Conservation (phyloP, 768 basidiomycete genomes). For the Galerina sulciceps region DNA sequence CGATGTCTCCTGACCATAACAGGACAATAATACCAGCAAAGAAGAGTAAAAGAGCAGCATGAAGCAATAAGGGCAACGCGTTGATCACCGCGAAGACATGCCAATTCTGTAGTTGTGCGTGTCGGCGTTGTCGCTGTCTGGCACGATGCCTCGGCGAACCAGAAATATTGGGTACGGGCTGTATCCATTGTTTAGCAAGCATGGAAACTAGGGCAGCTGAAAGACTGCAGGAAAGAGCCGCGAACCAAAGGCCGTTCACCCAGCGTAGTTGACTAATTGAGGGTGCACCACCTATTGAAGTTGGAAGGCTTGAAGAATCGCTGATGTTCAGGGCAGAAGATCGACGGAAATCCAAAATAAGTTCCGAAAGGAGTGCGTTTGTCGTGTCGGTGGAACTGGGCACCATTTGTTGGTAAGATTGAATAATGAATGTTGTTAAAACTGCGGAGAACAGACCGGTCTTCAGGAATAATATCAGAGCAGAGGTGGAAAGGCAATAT, state of each 20-base stretch:
- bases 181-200: conserved; percentile 51
- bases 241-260: conserved; percentile 53
- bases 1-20: conserved; percentile 40
- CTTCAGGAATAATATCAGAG: conserved; percentile 19
- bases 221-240: conserved; percentile 44
- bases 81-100: conserved; percentile 43
- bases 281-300: conserved; percentile 8
- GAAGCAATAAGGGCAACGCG: conserved; percentile 42
- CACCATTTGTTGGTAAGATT: conserved; percentile 42
- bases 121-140: conserved; percentile 39
- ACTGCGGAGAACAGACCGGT: conserved; percentile 49
- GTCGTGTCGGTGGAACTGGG: conserved; percentile 37
- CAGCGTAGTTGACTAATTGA: conserved; percentile 32
- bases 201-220: conserved; percentile 48
- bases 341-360: conserved; percentile 26
- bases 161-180: conserved; percentile 36
- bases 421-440: conserved; percentile 47
- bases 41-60: conserved; percentile 44
- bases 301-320: not conserved
- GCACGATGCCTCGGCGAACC: conserved; percentile 42
- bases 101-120: conserved; percentile 40
- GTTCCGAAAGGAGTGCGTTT: conserved; percentile 35
- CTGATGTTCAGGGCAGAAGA: conserved; percentile 15
- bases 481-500: not conserved
- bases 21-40: conserved; percentile 45